Base-by-base conservation (phyloP, 1,284 basidiomycete genomes). In the Wolfiporia cocos region DNA sequence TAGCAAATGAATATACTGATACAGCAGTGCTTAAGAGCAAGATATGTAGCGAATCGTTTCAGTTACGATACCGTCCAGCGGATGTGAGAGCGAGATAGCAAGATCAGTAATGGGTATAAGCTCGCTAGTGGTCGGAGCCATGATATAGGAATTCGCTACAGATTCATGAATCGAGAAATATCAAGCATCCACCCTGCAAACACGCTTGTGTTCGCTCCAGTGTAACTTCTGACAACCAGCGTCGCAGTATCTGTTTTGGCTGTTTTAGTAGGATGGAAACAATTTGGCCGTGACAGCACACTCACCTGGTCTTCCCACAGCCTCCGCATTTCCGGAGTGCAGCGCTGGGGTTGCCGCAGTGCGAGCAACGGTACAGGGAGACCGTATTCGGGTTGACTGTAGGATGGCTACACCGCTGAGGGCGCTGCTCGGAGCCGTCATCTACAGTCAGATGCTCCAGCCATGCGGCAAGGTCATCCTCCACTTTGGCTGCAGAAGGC, bases 341-440 rank as follows among this genome's bases (percentile, higher is more conserved):
- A 2, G 76, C 76, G 29, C 74, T 78, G 11, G 75, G 74, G 46
- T 78, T 79, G 6, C 70, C 65, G 48, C 78, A 81, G 67, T 69
- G 74, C 19, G 76, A 75, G 49, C 77, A 81, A 23, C 66, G 57
- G 55, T 76, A 78, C 19, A 81, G 55, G 29, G 56, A 60, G 15
- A 76, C 69, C 17, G 64, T 56, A 41, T 71, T 71, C 15, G 56
- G 59, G 32, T 65, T 69, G 50, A 74, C 61, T 49, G 61, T 68
- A 9, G 66, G 63, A 36, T 68, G 67, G 3, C 61, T 54, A 31
- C 63, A 61, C 23, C 50, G 43, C 18, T 52, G 54, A 11, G 45
- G 33, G 12, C 38, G 44, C 14, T 43, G 47, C 26, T 64, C 63
- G 17, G 20, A 17, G 9, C 63, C 70, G 32, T 71, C 68, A 4